These are phyloP conservation scores for Chlorella sp. DNA, from an alignment of 139 green algal species.

Conservation along the genomic window DNA sequence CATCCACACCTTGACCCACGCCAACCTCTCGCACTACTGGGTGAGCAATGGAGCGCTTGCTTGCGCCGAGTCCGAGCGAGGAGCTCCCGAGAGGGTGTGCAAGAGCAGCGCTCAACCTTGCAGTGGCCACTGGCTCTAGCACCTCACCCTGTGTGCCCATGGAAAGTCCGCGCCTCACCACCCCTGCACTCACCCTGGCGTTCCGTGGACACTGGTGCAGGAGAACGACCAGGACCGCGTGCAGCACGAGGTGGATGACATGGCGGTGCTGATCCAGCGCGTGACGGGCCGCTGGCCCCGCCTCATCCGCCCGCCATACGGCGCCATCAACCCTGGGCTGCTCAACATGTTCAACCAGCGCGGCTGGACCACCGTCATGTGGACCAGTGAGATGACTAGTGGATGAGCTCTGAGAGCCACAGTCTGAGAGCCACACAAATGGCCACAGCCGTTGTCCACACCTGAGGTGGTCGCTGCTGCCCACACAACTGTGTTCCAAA, in stretches of 20 bases:
- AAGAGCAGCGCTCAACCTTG: too few species aligned
- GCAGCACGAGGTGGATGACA: background rate
- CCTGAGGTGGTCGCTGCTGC: background rate
- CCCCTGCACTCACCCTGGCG: too few species aligned
- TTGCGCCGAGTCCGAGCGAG: too few species aligned
- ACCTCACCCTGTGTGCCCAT: too few species aligned
- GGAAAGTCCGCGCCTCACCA: too few species aligned
- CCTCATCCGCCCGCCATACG: background rate
- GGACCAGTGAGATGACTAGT: background rate
- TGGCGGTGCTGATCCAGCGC: background rate
- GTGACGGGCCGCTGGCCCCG: background rate
- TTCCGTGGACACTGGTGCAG: too few species aligned
- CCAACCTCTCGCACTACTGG: background rate
- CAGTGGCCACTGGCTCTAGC: too few species aligned
- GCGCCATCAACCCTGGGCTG: background rate
- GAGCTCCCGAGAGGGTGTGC: too few species aligned
- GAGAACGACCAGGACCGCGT: too few species aligned
- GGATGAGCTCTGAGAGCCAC: background rate
- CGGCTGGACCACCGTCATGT: background rate
- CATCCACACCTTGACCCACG: background rate
- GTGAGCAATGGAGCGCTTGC: too few species aligned
- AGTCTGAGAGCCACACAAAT: background rate
- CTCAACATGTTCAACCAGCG: background rate
- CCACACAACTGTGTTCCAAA: background rate
- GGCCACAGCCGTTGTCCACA: background rate